phyloP scores from a whole-genome alignment of 371 early-diverging fungal genomes.

The Mortierella sp. region DNA sequence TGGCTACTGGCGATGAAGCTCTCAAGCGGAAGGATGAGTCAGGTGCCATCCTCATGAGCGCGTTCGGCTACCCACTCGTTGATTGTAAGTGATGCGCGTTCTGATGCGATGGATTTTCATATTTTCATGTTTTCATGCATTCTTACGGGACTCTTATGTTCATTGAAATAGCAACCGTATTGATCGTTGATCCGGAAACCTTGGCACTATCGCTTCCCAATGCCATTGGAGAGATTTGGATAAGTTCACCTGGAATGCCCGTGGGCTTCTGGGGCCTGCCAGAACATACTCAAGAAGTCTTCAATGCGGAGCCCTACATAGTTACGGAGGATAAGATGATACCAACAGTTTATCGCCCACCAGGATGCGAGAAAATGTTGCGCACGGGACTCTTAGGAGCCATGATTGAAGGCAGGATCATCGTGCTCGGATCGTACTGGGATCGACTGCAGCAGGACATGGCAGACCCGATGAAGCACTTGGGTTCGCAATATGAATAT shows the following conservation, averaged over 20 bases:
- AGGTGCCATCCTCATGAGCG: conserved; percentile 46
- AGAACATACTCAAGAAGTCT: conserved; percentile 74
- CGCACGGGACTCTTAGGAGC: conserved; percentile 85
- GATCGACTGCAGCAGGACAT: conserved; percentile 74
- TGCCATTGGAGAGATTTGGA: conserved; percentile 87
- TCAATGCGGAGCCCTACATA: conserved; percentile 70
- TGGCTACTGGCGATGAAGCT: conserved; percentile 59
- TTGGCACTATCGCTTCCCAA: conserved; percentile 75
- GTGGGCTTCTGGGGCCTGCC: conserved; percentile 85
- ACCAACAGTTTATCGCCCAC: conserved; percentile 24
- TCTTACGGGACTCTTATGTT: too few relatives aligned
- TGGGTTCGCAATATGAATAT: conserved; percentile 35
- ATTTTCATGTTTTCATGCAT: neutral
- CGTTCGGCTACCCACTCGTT: conserved; percentile 71
- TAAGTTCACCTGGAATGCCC: conserved; percentile 76
- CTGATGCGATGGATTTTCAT: neutral
- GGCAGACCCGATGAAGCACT: conserved; percentile 45
- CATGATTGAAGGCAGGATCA: conserved; percentile 73
- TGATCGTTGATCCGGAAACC: conserved; percentile 86
- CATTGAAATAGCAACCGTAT: conserved; percentile 60
- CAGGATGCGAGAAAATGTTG: conserved; percentile 58
- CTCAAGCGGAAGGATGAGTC: conserved; percentile 28
- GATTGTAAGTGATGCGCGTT: conserved; percentile 55
- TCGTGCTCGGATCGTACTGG: conserved; percentile 80
- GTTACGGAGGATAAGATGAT: conserved; percentile 58